These are phyloP conservation scores for Trichoderma sp. DNA, from an alignment of 2,329 filamentous ascomycete species.

Conservation along the genomic window DNA sequence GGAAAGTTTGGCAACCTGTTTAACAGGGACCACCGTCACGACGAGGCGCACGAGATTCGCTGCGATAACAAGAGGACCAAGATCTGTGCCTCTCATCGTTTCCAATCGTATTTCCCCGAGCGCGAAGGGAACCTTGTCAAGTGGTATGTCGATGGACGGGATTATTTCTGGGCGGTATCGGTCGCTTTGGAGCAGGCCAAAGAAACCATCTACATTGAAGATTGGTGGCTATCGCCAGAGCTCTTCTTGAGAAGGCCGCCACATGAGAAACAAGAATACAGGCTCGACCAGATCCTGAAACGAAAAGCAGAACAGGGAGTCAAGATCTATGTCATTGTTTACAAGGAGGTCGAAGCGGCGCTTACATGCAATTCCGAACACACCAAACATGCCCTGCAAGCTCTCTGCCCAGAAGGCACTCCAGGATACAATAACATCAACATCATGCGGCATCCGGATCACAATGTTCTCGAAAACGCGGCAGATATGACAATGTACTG, in stretches of 20 bases:
- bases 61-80: constrained; percentile 78
- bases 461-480: constrained; percentile 91
- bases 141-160: constrained; percentile 95
- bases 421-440: constrained; percentile 86
- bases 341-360: constrained; percentile 81
- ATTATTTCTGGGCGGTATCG: constrained; percentile 95
- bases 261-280: constrained; percentile 78
- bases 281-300: constrained; percentile 85
- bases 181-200: constrained; percentile 85
- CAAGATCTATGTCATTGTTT: constrained; percentile 91
- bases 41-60: constrained; percentile 84
- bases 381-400: constrained; percentile 82
- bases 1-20: constrained; percentile 69
- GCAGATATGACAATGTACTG: constrained; percentile 98
- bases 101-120: constrained; percentile 87
- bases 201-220: constrained; percentile 92
- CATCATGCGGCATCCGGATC: constrained; percentile 88
- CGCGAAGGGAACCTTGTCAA: constrained; percentile 84
- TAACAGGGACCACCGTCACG: constrained; percentile 88
- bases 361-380: constrained; percentile 91
- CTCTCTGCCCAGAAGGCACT: constrained; percentile 76
- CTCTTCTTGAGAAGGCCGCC: constrained; percentile 84
- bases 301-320: constrained; percentile 87
- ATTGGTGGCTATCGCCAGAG: constrained; percentile 96
- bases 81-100: constrained; percentile 75